Percentiles rank a stretch among this genome's conserved stretches.
phyloP scores from a whole-genome alignment of 306 rosid genomes.

The Lathyrus aphaca region DNA sequence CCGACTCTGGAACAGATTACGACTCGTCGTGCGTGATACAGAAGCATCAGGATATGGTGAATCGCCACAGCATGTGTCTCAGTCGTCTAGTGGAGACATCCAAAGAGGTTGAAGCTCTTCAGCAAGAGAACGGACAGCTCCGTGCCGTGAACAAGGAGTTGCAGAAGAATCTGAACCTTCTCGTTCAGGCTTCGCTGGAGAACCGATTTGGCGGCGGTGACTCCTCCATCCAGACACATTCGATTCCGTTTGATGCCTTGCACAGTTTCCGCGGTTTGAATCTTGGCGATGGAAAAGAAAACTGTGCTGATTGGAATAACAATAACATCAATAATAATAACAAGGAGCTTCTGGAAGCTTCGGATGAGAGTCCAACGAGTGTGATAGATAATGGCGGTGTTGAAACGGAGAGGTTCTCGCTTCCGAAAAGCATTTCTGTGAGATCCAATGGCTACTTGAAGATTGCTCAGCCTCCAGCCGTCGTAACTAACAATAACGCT shows the following conservation, averaged over 20 bases:
- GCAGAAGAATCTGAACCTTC: constrained; percentile 65
- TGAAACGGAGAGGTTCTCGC: constrained; percentile 64
- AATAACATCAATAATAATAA: constrained; percentile 34
- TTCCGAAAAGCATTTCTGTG: constrained; percentile 95
- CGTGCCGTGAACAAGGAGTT: constrained; percentile 68
- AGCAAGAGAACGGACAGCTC: constrained; percentile 71
- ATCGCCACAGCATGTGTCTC: constrained; percentile 80
- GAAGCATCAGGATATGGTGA: constrained; percentile 90
- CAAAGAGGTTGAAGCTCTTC: constrained; percentile 72
- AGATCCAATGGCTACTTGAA: constrained; percentile 83
- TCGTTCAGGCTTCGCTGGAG: constrained; percentile 61
- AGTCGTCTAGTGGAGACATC: constrained; percentile 64
- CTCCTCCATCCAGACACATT: constrained; percentile 38
- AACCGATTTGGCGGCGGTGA: constrained; percentile 44
- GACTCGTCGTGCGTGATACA: constrained; percentile 53
- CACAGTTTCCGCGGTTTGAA: constrained; percentile 46
- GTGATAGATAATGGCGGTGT: constrained; percentile 57
- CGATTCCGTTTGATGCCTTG: constrained; percentile 43
- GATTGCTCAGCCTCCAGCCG: constrained; percentile 46
- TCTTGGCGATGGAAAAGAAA: constrained; percentile 49
- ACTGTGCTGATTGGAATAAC: constrained; percentile 48
- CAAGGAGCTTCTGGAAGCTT: constrained; percentile 42
- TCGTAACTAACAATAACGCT: constrained; percentile 40
- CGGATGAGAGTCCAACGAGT: constrained; percentile 68
- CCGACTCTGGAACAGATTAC: constrained; percentile 48